These are phyloP conservation scores for Cadophora luteo-olivacea DNA, from an alignment of 2,329 filamentous ascomycete species.

Conservation along the genomic window DNA sequence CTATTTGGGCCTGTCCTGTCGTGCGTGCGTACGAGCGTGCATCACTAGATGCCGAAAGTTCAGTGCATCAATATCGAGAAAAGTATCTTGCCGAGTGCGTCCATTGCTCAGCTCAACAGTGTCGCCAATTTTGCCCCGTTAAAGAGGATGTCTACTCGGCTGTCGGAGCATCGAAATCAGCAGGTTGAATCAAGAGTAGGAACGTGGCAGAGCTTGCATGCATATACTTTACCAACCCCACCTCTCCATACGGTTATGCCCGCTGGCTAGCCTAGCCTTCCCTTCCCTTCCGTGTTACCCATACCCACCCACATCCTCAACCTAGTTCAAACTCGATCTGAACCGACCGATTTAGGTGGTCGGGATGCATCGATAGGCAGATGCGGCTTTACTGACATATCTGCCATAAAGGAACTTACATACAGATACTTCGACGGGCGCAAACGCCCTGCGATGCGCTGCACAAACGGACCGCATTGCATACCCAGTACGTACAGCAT, in stretches of 20 bases:
- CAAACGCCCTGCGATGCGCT: not conserved
- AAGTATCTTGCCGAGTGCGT: not conserved
- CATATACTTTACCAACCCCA: not conserved
- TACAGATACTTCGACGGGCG: not conserved
- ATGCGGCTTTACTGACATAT: not conserved
- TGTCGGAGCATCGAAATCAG: not conserved
- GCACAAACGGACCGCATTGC: constrained; percentile 7
- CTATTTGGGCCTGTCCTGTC: not conserved
- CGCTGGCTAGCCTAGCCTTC: constrained; percentile 3
- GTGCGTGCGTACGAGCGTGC: not conserved
- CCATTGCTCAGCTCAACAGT: not conserved
- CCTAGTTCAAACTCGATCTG: not conserved
- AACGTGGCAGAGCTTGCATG: constrained; percentile 13
- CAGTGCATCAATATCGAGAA: not conserved
- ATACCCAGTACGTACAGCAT: not conserved
- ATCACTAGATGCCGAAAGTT: not conserved
- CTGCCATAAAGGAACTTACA: not conserved
- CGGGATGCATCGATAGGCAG: not conserved
- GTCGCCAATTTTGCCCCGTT: not conserved
- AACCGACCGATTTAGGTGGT: not conserved
- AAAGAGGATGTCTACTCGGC: not conserved
- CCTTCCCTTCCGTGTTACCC: not conserved
- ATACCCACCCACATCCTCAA: not conserved
- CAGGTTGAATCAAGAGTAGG: not conserved
- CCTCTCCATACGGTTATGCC: constrained; percentile 16